These are phyloP conservation scores for Sporothrix brunneoviolacea DNA, from an alignment of 2,329 filamentous ascomycete genomes.

Conservation along the genomic window DNA sequence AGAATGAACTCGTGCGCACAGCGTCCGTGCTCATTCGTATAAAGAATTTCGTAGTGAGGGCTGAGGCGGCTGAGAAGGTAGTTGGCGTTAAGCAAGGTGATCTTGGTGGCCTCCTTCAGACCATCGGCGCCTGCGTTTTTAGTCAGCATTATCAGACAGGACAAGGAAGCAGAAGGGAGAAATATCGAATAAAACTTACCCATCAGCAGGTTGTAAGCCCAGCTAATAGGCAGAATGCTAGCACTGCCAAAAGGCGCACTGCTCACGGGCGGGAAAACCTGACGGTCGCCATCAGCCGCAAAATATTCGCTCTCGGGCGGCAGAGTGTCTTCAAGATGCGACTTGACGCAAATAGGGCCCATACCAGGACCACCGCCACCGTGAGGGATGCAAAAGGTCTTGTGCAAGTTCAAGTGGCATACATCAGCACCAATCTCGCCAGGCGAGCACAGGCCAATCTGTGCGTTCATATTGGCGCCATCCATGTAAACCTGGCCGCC, in stretches of 20 bases:
- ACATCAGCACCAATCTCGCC: conserved; percentile 95
- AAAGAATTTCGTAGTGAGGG: conserved; percentile 83
- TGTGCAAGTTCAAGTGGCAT: conserved; percentile 95
- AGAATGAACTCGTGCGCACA: conserved; percentile 98
- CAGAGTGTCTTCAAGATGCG: conserved; percentile 69
- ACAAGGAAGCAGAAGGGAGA: not conserved
- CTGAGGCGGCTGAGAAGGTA: conserved; percentile 86
- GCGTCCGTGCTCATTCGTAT: conserved; percentile 79
- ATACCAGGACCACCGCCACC: conserved; percentile 91
- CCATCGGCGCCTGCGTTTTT: conserved; percentile 50
- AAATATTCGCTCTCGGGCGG: conserved; percentile 37
- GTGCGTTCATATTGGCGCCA: conserved; percentile 96
- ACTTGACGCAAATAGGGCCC: conserved; percentile 86
- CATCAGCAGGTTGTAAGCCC: conserved; percentile 95
- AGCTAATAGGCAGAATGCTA: conserved; percentile 88
- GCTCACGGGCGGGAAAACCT: conserved; percentile 53
- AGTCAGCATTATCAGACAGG: conserved; percentile 14
- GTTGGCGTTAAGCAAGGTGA: conserved; percentile 93
- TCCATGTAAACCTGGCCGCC: conserved; percentile 98
- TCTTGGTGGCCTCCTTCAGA: conserved; percentile 81
- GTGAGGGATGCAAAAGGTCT: conserved; percentile 98
- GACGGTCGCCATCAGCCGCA: not conserved
- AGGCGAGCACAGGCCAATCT: conserved; percentile 90
- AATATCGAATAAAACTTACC: conserved; percentile 37
- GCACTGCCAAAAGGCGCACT: conserved; percentile 83